These are phyloP conservation scores for Penicillium sp. DNA, from an alignment of 2,329 filamentous ascomycete genomes.

Conservation along the genomic window DNA sequence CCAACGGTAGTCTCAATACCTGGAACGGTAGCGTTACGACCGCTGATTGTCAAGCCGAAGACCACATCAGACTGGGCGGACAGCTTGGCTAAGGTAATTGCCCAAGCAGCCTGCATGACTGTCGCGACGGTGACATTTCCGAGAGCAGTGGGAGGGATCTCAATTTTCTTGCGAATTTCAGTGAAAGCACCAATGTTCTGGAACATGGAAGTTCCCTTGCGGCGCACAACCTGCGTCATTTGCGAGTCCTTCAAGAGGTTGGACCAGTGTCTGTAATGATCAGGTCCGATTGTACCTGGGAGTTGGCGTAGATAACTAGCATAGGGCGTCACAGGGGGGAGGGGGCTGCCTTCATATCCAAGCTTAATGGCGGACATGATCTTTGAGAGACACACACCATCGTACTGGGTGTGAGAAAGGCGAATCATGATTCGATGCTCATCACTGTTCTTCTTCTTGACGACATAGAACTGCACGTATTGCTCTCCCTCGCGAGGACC, in stretches of 20 bases:
- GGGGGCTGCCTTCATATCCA: slow-evolving; percentile 52
- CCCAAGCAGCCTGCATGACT: slow-evolving; percentile 69
- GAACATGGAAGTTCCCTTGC: slow-evolving; percentile 40
- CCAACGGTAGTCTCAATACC: slow-evolving; percentile 63
- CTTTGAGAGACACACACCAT: slow-evolving; percentile 67
- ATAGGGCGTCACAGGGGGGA: slow-evolving; percentile 49
- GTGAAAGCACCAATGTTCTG: slow-evolving; percentile 42
- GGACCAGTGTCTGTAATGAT: slow-evolving; percentile 64
- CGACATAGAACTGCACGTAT: slow-evolving; percentile 63
- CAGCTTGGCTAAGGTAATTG: slow-evolving; percentile 62
- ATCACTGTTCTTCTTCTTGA: slow-evolving; percentile 48
- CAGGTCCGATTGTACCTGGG: slow-evolving; percentile 45
- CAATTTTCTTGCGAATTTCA: slow-evolving; percentile 41
- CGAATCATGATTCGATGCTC: slow-evolving; percentile 59
- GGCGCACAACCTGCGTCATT: slow-evolving; percentile 50
- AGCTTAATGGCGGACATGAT: slow-evolving; percentile 64
- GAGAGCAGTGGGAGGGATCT: slow-evolving; percentile 51
- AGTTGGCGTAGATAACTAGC: slow-evolving; percentile 51
- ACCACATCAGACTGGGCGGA: slow-evolving; percentile 60
- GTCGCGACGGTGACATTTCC: slow-evolving; percentile 65
- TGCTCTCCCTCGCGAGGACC: slow-evolving; percentile 62
- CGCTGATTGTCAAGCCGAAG: slow-evolving; percentile 69
- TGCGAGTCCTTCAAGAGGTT: slow-evolving; percentile 60
- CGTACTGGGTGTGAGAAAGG: slow-evolving; percentile 71
- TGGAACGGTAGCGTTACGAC: slow-evolving; percentile 62